Percentiles rank a stretch among this genome's conserved stretches.
phyloP scores from a whole-genome alignment of 371 early-diverging fungal species.

The Actinomortierella ambigua region DNA sequence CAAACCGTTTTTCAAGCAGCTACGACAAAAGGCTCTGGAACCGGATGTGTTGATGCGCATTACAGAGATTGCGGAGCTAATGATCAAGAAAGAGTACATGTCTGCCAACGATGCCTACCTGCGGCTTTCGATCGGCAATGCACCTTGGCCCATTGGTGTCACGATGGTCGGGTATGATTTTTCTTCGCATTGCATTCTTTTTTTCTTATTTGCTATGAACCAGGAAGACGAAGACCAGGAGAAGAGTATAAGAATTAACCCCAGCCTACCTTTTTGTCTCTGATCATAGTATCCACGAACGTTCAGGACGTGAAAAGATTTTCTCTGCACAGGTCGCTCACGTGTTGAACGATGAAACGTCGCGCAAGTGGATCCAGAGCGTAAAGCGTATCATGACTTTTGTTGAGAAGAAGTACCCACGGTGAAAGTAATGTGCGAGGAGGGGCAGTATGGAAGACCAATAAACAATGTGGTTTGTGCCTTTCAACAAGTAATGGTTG shows the following conservation, averaged over 20 bases:
- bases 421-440: too few species aligned
- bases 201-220: background rate
- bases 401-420: constrained; percentile 91
- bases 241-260: too few species aligned
- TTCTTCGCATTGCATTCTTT: background rate
- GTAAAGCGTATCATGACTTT: constrained; percentile 96
- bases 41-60: constrained; percentile 87
- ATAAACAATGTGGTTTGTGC: too few species aligned
- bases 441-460: too few species aligned
- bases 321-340: constrained; percentile 94
- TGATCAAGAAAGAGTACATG: constrained; percentile 89
- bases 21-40: constrained; percentile 80
- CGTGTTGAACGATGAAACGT: constrained; percentile 96
- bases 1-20: constrained; percentile 85
- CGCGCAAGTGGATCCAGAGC: constrained; percentile 98
- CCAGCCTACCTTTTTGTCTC: background rate
- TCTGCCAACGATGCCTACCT: constrained; percentile 95
- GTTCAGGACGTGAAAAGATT: constrained; percentile 97
- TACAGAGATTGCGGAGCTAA: constrained; percentile 84
- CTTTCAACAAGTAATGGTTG: too few species aligned
- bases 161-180: constrained; percentile 74
- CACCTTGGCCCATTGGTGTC: constrained; percentile 99
- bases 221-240: too few species aligned
- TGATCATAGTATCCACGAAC: constrained; percentile 89
- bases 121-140: constrained; percentile 94